A percentile compares a stretch with the other conserved stretches of the same genome.
phyloP scores from a whole-genome alignment of 192 early-diverging fungal genomes.

The Backusella liffmaniae region DNA sequence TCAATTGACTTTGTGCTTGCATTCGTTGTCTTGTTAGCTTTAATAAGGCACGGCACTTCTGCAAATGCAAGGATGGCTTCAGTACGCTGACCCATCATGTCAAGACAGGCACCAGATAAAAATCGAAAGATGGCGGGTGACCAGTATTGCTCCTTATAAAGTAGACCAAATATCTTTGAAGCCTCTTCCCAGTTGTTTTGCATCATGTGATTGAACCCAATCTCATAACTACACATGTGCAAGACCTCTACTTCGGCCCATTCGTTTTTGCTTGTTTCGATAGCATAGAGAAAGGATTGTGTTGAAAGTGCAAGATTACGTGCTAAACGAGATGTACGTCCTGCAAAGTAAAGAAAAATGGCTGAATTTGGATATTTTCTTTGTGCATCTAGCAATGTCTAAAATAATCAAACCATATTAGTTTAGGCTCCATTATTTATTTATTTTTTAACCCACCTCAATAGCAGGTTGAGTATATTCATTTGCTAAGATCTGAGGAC shows the following conservation, averaged over 20 bases:
- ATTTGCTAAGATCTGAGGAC: conserved; percentile 29
- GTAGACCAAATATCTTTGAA: conserved; percentile 6
- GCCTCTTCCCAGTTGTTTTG: conserved; percentile 30
- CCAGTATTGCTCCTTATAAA: conserved; percentile 47
- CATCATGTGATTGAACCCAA: conserved; percentile 33
- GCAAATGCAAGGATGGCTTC: conserved; percentile 72
- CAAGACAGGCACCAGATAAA: conserved; percentile 44
- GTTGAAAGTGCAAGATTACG: conserved; percentile 27
- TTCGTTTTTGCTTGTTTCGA: conserved; percentile 35
- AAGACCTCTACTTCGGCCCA: conserved; percentile 31
- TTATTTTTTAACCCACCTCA: conserved; percentile 16
- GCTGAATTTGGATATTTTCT: conserved; percentile 29
- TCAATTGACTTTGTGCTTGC: conserved; percentile 45
- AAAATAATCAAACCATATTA: conserved; percentile 4
- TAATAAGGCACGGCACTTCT: conserved; percentile 39
- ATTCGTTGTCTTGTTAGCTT: conserved; percentile 40
- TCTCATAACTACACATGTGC: conserved; percentile 29
- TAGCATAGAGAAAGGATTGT: conserved; percentile 34
- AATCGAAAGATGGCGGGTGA: conserved; percentile 50
- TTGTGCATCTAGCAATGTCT: conserved; percentile 34
- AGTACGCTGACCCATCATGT: conserved; percentile 61
- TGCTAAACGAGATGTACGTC: conserved; percentile 28
- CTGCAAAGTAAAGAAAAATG: conserved; percentile 36
- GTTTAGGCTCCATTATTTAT: not conserved
- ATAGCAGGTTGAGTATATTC: conserved; percentile 34